Evolutionary conservation across 805 yeast species (phyloP), one percentile per base, ranked within the genome.

Genomic region (Maudiozyma serrabonitensis): DNA sequence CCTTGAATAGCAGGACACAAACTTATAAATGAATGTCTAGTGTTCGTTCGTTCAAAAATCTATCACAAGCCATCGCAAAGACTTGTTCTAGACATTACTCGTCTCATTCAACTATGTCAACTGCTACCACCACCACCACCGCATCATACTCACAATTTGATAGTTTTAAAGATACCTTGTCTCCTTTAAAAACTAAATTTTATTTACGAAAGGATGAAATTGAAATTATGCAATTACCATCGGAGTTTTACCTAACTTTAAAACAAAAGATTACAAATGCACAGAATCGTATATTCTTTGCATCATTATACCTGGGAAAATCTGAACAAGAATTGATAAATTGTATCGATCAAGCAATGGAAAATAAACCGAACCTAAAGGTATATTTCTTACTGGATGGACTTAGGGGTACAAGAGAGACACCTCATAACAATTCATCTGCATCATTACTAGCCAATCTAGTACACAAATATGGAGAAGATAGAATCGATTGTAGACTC

Each of bases 371-470:
- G 2, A 68, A 79, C 23, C 72, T 93, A 52, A 75, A 78, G 55
- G 85, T 93, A 1, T 78, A 76, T 51, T 80, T 93, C 25, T 71
- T 93, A 47, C 75, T 90, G 6, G 99, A 93, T 67, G 95, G 90
- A 12, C 73, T 93, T 44, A 69, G 99, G 56, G 96, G 96, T 0
- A 91, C 98, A 0, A 76, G 99, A 56, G 99, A 93, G 60, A 82
- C 89, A 1, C 98, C 99, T 0, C 68, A 76, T 6, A 69, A 74
- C 45, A 41, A 41, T 12, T 84, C 89, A 43, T 80, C 95, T 15
- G 96, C 96, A 0, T 75, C 85, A 37, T 69, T 90, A 32, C 69
- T 93, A 45, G 78, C 86, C 0, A 74, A 78, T 1, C 70, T 93
- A 44, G 84, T 80, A 19, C 75, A 78, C 41, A 77, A 79, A 52